These are phyloP conservation scores for Xylaria sp. DNA, from an alignment of 2,329 filamentous ascomycete genomes.

Conservation along the genomic window DNA sequence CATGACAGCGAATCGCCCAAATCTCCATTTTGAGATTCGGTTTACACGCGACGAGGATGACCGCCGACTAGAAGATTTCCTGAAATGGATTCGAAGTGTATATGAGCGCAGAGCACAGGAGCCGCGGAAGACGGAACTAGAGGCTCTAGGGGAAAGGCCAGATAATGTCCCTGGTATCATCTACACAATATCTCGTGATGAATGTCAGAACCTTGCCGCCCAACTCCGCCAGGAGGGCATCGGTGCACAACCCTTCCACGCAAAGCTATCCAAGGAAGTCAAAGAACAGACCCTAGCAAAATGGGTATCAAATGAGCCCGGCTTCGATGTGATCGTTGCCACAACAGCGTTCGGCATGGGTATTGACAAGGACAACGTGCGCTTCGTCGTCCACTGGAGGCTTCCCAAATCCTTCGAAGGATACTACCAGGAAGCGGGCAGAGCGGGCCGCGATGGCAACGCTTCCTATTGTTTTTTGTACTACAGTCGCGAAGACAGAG, in stretches of 20 bases:
- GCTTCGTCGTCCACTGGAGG: slow-evolving; percentile 95
- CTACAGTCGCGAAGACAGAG: slow-evolving; percentile 87
- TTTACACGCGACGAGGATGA: slow-evolving; percentile 82
- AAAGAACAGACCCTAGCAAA: slow-evolving; percentile 76
- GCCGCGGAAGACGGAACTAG: slow-evolving; percentile 68
- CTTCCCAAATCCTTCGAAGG: slow-evolving; percentile 94
- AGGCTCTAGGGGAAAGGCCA: slow-evolving; percentile 61
- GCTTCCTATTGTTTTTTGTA: slow-evolving; percentile 89
- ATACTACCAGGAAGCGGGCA: slow-evolving; percentile 94
- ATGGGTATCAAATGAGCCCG: slow-evolving; percentile 77
- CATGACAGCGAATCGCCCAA: slow-evolving; percentile 84
- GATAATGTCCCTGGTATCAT: slow-evolving; percentile 80
- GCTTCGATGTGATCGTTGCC: slow-evolving; percentile 92
- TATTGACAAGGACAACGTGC: slow-evolving; percentile 94
- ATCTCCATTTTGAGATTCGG: slow-evolving; percentile 89
- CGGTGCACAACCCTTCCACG: slow-evolving; percentile 78
- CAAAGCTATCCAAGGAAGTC: slow-evolving; percentile 71
- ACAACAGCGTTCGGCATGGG: slow-evolving; percentile 98
- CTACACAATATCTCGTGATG: slow-evolving; percentile 78
- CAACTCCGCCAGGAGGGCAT: slow-evolving; percentile 74
- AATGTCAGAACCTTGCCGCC: slow-evolving; percentile 76
- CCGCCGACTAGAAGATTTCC: slow-evolving; percentile 76
- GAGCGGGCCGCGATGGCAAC: slow-evolving; percentile 89
- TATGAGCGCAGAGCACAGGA: slow-evolving; percentile 73
- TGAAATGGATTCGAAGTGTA: slow-evolving; percentile 79